phyloP scores from a whole-genome alignment of 176 grass and related monocot genomes.

The Rhynchospora breviuscula region DNA sequence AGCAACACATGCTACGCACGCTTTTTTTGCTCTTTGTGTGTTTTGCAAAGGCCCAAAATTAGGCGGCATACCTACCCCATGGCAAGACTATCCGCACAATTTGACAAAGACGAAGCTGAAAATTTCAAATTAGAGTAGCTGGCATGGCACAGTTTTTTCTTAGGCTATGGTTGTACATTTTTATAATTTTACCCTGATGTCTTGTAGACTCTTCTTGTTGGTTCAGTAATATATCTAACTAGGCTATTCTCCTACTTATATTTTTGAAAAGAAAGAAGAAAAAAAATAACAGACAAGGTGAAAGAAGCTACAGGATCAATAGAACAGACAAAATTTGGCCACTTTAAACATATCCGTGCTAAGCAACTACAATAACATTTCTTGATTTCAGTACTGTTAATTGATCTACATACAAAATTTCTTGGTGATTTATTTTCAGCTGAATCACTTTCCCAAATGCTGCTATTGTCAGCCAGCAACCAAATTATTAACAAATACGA shows the following conservation, averaged over 20 bases:
- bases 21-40: neutral
- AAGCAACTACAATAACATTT: slow-evolving; percentile 10
- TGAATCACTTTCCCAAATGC: neutral
- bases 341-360: neutral
- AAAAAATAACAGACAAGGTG: neutral
- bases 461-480: neutral
- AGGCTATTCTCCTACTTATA: too few relatives aligned
- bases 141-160: too few relatives aligned
- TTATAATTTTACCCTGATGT: too few relatives aligned
- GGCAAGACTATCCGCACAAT: neutral
- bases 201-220: too few relatives aligned
- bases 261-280: neutral
- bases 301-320: neutral
- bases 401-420: neutral
- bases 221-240: too few relatives aligned
- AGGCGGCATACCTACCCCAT: too few relatives aligned
- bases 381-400: slow-evolving; percentile 7
- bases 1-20: neutral
- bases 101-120: neutral
- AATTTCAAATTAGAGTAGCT: neutral
- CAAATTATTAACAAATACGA: slow-evolving; percentile 11
- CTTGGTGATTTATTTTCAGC: neutral
- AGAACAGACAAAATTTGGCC: neutral
- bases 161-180: too few relatives aligned
- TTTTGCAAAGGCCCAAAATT: neutral